Conservation (phyloP, 257 asterid genomes). For the Capsicum baccatum region DNA sequence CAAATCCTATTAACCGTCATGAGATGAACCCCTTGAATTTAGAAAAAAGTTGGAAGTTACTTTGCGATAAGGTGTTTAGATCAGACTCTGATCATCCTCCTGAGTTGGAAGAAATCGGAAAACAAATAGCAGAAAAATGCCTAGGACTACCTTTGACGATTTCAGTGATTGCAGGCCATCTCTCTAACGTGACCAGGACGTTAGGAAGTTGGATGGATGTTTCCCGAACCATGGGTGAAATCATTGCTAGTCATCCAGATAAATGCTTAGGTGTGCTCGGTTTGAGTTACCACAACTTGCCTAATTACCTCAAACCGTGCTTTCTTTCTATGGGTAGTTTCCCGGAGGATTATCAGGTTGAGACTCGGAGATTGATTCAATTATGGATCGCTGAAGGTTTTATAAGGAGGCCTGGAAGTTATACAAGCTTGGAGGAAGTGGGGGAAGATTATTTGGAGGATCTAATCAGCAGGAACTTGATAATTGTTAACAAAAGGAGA, state of each 20-base stretch:
- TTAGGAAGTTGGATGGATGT: neutral
- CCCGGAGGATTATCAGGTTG: neutral
- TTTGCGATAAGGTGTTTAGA: neutral
- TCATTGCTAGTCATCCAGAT: neutral
- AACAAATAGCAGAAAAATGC: conserved; percentile 4
- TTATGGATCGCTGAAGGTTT: conserved; percentile 34
- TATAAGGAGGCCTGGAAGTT: neutral
- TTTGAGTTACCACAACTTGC: conserved; percentile 25
- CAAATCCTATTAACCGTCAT: neutral
- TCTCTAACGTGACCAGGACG: neutral
- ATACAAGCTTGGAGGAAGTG: neutral
- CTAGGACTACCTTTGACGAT: conserved; percentile 29
- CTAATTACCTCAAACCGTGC: conserved; percentile 25
- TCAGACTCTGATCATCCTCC: neutral
- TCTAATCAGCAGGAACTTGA: conserved; percentile 16
- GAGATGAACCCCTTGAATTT: neutral
- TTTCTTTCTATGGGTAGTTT: conserved; percentile 26
- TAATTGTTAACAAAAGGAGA: neutral
- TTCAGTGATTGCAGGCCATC: conserved; percentile 7
- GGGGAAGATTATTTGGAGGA: conserved; percentile 9
- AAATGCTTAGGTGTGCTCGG: neutral
- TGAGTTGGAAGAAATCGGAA: neutral
- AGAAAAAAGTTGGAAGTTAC: conserved; percentile 26
- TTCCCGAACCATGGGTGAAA: neutral
- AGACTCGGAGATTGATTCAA: neutral